Conservation (phyloP, 73 alveolate species). For the Loxodes magnus region DNA sequence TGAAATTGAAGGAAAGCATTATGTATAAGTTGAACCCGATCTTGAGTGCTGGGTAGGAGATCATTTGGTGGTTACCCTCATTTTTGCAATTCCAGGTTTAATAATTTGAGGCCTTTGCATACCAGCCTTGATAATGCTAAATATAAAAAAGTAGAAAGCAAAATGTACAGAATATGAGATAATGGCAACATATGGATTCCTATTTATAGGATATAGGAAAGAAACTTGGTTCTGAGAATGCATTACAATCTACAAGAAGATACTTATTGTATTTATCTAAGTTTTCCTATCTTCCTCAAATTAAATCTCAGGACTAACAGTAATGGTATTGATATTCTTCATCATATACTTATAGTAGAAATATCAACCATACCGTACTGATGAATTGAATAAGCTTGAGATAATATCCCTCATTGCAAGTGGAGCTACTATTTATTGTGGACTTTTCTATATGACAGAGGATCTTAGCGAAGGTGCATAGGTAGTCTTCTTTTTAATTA, state of each 20-base stretch:
- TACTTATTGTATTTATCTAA: slow-evolving; percentile 19
- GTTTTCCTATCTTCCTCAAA: slow-evolving; percentile 16
- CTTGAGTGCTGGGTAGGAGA: slow-evolving; percentile 25
- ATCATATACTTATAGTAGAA: background rate
- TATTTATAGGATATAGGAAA: slow-evolving; percentile 46
- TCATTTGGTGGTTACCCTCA: slow-evolving; percentile 1
- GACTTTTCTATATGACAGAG: background rate
- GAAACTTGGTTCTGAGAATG: slow-evolving; percentile 44
- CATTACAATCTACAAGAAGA: slow-evolving; percentile 40
- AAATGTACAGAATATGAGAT: background rate
- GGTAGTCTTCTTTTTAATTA: background rate
- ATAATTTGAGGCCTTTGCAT: slow-evolving; percentile 12
- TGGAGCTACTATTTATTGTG: background rate
- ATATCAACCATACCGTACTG: background rate
- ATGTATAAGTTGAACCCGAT: slow-evolving; percentile 23
- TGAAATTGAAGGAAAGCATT: slow-evolving; percentile 15
- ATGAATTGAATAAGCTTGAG: slow-evolving; percentile 5
- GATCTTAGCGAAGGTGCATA: background rate
- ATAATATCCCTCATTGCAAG: background rate
- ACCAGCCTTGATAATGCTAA: background rate
- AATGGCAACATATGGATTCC: slow-evolving; percentile 42
- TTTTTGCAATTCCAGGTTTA: slow-evolving; percentile 38
- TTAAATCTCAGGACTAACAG: background rate
- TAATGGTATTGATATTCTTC: background rate
- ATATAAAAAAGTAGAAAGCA: background rate